Evolutionary conservation across 176 grass and related monocot species (phyloP), one percentile per base, ranked within the genome.

Genomic region (Oryza glaberrima): DNA sequence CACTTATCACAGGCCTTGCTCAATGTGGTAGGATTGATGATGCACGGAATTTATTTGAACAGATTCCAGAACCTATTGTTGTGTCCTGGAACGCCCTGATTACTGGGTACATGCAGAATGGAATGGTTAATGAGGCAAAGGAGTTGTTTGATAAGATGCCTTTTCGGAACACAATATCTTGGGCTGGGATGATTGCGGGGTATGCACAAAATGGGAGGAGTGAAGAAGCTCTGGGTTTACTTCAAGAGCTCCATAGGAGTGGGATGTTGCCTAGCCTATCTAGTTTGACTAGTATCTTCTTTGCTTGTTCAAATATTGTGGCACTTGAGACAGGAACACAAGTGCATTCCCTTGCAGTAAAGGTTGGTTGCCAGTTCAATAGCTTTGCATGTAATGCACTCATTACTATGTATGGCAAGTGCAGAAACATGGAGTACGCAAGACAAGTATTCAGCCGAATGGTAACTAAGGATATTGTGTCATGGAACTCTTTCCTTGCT

Each of bases 11-110:
- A 60, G 90, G 85, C 1, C 86, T 92, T 83, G 90, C 90, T 70
- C 87, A 84, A n/a, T 88, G 75, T 86, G 90, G 87, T 36, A 80
- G 79, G 85, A 77, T 91, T 77, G 17, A 54, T 12, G 87, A 90
- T 72, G 93, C 93, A 65, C 89, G 76, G 68, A 48, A 83, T 84
- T 70, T 92, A 47, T 94, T 94, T 86, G 90, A 94, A 75, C 82
- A 94, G 65, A 94, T 94, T 77, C 66, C 87, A 11, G 81, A 92
- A 19, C 85, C 87, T 45, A 90, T 69, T 88, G 70, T 81, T 77
- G 90, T 90, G 36, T 94, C 87, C 35, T 94, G 93, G 93, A 94
- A 94, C 23, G 90, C 93, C 65, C 90, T 94, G 87, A 88, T 92
- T 74, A 80, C 90, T 69, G 91, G 90, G 26, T 93, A 88, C 73